Base-by-base conservation (phyloP, 805 yeast genomes). In the Metschnikowia peoriensis region DNA sequence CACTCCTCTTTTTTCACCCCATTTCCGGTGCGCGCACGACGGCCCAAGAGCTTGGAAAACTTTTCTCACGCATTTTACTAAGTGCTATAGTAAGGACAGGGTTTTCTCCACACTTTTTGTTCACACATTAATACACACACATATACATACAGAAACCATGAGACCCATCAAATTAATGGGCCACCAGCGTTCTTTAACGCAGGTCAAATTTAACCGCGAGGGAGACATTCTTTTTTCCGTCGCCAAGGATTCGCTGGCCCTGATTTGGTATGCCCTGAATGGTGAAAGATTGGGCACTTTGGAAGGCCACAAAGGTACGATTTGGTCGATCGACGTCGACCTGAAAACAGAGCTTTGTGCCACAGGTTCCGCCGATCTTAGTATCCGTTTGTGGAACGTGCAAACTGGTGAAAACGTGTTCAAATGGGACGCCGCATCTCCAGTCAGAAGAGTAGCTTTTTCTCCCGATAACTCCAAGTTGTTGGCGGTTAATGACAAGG, bases 261-360 rank as follows among this genome's bases (percentile, higher is more conserved):
- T 92, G 44, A 86, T 93, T 56, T 96, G 98, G 97, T 94, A 82
- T 72, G 83, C 97, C 32, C 85, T 88, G 57, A 93, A 92, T 69
- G 99, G 99, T 64, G 99, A 94, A 75, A 84, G 98, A 71, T 73
- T 94, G 53, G 99, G 99, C 47, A 94, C 99, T 54, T 82, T 89
- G 61, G 83, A 75, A 52, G 79, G 79, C 38, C 98, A 94, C 70
- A 79, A 80, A 53, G 99, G 99, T 85, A 88, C 97, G 50, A 86
- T 94, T 64, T 90, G 96, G 94, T 85, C 97, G 35, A 85, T 94
- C 59, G 98, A 92, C 68, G 86, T 91, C 44, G 94, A 89, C 69
- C 70, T 75, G 40, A 79, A 80, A 51, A 78, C 93, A n/a, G 76
- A 79, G 40, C 79, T 80, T 56, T 84, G 89, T 58, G 83, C 85